Evolutionary conservation across 257 asterid species (phyloP).

Genomic region (Forsythia viridissima): DNA sequence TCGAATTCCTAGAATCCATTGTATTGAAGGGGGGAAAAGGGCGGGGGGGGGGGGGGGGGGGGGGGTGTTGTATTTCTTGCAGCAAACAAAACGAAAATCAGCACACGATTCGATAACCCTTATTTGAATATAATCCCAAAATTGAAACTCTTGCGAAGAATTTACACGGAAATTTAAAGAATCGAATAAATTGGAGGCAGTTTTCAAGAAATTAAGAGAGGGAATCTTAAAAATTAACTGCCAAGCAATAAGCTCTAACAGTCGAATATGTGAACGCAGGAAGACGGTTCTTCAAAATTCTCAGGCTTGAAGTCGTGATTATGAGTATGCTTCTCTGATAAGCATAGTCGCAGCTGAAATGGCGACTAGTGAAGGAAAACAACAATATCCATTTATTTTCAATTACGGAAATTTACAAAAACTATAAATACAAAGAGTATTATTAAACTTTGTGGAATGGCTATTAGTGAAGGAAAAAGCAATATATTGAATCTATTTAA

Average conservation of each 20-base stretch:
- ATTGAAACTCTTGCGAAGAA: not conserved
- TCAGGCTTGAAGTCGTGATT: not conserved
- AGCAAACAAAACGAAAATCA: not conserved
- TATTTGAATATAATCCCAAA: not conserved
- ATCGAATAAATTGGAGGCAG: conserved; percentile 8
- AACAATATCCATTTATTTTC: too few species aligned
- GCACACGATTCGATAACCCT: too few species aligned
- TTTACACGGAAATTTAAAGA: not conserved
- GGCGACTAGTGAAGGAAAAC: too few species aligned
- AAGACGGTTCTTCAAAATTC: not conserved
- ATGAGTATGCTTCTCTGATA: not conserved
- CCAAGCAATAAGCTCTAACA: not conserved
- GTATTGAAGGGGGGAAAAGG: not conserved
- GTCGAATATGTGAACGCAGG: not conserved
- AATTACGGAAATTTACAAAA: too few species aligned
- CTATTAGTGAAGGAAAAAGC: too few species aligned
- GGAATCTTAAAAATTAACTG: conserved; percentile 3
- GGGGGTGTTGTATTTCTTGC: too few species aligned
- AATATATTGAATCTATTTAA: too few species aligned
- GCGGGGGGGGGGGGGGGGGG: too few species aligned
- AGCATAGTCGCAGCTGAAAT: too few species aligned
- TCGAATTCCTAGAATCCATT: conserved; percentile 40
- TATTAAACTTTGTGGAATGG: too few species aligned
- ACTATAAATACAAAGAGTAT: too few species aligned
- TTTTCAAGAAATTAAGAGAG: not conserved